Conservation (phyloP, 192 early-diverging fungal genomes). For the Coemansia aciculifera region DNA sequence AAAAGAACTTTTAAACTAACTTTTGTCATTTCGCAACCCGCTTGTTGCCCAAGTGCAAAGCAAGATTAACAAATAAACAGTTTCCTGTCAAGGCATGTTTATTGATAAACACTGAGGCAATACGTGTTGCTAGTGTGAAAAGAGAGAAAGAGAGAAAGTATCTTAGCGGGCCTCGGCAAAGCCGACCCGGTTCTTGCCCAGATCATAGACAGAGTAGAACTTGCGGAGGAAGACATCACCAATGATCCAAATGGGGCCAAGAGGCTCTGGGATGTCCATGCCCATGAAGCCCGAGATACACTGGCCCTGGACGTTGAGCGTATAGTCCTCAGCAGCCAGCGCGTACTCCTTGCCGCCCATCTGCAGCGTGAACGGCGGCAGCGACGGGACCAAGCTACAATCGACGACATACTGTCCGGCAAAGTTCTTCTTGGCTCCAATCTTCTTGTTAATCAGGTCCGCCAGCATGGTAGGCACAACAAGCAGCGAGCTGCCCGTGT, state of each 20-base stretch:
- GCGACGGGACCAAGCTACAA: constrained; percentile 63
- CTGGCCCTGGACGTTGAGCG: constrained; percentile 62
- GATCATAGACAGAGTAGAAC: constrained; percentile 67
- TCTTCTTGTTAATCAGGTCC: constrained; percentile 82
- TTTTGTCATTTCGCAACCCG: too few species aligned
- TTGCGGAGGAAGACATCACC: constrained; percentile 84
- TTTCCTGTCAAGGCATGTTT: neutral
- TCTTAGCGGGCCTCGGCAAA: constrained; percentile 54
- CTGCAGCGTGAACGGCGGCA: constrained; percentile 77
- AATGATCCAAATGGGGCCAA: constrained; percentile 83
- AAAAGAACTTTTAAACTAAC: constrained; percentile 79
- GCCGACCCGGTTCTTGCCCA: constrained; percentile 58
- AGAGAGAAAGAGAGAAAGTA: neutral
- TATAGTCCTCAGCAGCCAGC: constrained; percentile 64
- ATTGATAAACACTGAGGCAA: neutral
- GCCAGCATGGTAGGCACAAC: constrained; percentile 76
- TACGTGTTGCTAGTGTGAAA: neutral
- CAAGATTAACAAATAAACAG: neutral
- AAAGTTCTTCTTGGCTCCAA: constrained; percentile 93
- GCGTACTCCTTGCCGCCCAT: constrained; percentile 76
- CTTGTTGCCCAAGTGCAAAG: neutral
- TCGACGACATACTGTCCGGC: constrained; percentile 88
- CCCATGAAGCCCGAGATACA: constrained; percentile 91
- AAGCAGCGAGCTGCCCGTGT: constrained; percentile 89
- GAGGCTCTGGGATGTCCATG: constrained; percentile 77